Percentiles rank a stretch among this genome's conserved stretches.
phyloP scores from a whole-genome alignment of 2,329 filamentous ascomycete genomes.

The Calonectria pseudoturangicola region DNA sequence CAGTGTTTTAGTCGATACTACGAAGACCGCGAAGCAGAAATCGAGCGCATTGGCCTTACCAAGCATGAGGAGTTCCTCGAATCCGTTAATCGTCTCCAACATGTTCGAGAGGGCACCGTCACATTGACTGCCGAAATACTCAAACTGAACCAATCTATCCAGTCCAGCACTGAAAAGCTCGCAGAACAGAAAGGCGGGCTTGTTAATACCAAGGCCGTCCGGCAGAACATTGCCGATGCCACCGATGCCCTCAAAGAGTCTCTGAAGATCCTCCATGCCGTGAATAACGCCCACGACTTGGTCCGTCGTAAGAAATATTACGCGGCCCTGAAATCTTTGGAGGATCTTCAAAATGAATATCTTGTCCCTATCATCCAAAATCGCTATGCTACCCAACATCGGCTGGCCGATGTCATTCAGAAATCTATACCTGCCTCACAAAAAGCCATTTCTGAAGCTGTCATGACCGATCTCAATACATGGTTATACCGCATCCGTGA shows the following conservation, averaged over 20 bases:
- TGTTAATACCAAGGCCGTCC: slow-evolving; percentile 92
- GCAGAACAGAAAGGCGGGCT: slow-evolving; percentile 95
- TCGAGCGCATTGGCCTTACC: slow-evolving; percentile 94
- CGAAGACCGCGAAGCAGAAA: slow-evolving; percentile 90
- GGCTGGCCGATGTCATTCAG: slow-evolving; percentile 95
- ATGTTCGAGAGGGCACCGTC: slow-evolving; percentile 92
- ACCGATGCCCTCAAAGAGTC: slow-evolving; percentile 92
- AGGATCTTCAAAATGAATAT: slow-evolving; percentile 97
- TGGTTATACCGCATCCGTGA: slow-evolving; percentile 97
- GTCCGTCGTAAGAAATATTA: slow-evolving; percentile 96
- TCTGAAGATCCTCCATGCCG: slow-evolving; percentile 91
- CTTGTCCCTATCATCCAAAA: slow-evolving; percentile 82
- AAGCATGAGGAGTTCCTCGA: slow-evolving; percentile 98
- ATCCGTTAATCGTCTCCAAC: slow-evolving; percentile 95
- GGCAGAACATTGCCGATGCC: slow-evolving; percentile 96
- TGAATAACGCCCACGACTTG: slow-evolving; percentile 95
- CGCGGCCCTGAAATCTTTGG: slow-evolving; percentile 91
- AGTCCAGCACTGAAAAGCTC: slow-evolving; percentile 93
- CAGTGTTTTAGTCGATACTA: slow-evolving; percentile 84
- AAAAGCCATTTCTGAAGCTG: slow-evolving; percentile 93
- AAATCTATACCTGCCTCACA: slow-evolving; percentile 95
- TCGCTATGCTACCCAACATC: slow-evolving; percentile 94
- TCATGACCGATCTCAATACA: slow-evolving; percentile 97
- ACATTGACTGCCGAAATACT: slow-evolving; percentile 92
- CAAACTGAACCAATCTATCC: slow-evolving; percentile 94